Conservation (phyloP, 2,329 filamentous ascomycete species). For the Aspergillus bombycis region DNA sequence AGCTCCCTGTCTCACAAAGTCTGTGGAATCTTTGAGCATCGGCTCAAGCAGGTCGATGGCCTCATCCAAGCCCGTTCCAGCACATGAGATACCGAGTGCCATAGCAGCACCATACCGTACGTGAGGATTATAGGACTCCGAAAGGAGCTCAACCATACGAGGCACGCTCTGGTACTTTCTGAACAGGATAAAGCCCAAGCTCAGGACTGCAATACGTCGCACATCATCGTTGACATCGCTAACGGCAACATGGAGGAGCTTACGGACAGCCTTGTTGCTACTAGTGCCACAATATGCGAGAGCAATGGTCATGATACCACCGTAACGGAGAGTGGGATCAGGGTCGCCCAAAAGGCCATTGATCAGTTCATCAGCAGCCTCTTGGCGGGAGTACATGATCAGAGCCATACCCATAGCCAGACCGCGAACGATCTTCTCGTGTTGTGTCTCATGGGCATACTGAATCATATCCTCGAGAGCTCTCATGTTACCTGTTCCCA, state of each 20-base stretch:
- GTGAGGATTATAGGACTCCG: constrained; percentile 98
- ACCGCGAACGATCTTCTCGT: constrained; percentile 98
- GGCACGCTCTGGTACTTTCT: constrained; percentile 95
- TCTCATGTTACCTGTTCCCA: constrained; percentile 94
- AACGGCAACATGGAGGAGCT: constrained; percentile 91
- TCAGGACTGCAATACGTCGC: constrained; percentile 93
- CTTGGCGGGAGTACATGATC: constrained; percentile 97
- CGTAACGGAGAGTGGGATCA: constrained; percentile 90
- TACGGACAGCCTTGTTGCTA: constrained; percentile 97
- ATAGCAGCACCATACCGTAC: constrained; percentile 97
- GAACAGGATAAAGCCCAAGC: constrained; percentile 97
- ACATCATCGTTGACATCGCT: constrained; percentile 99
- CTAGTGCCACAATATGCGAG: constrained; percentile 95
- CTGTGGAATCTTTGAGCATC: constrained; percentile 99
- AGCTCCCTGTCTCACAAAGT: constrained; percentile 96
- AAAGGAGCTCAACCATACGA: constrained; percentile 96
- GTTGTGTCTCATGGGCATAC: constrained; percentile 95
- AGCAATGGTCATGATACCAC: constrained; percentile 98
- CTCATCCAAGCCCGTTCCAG: constrained; percentile 92
- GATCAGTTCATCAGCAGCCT: constrained; percentile 91
- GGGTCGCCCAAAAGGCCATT: constrained; percentile 91
- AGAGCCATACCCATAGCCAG: constrained; percentile 95
- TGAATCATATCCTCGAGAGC: constrained; percentile 96
- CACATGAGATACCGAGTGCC: constrained; percentile 97
- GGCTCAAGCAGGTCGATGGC: constrained; percentile 95